Base-by-base conservation (phyloP, 225 moss, liverwort and hornwort species). In the Polytrichum commune region DNA sequence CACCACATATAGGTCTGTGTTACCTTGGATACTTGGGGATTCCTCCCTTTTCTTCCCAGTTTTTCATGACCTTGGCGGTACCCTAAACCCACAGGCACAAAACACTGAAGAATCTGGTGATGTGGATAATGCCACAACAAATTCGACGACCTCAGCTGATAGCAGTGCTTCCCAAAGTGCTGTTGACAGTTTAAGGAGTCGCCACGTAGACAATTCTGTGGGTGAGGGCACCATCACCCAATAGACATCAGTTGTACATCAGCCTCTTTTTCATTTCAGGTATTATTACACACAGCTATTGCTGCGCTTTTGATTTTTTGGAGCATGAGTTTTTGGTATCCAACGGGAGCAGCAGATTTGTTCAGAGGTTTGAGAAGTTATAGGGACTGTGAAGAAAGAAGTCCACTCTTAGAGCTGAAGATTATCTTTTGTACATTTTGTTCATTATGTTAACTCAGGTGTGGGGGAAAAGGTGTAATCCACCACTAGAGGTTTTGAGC, bases 11-110 rank as follows among this genome's bases (percentile, higher is more conserved):
- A 79, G 83, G 30, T 79, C 83, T n/a, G 72, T 85, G 29, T 69
- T 90, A 80, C 87, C 87, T 60, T 90, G 90, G 90, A 79, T 90
- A 58, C 63, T 87, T 53, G 84, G 86, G 66, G 35, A 72, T 77
- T 24, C 78, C 18, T 62, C 67, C 76, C 54, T 88, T 65, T 80
- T 88, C 62, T 83, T 90, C 69, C 85, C 90, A 64, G 77, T 81
- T 18, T 82, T 90, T 71, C 87, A 83, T 4, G 85, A 83, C 38
- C 78, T 83, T 23, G 64, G 76, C 58, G 75, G 76, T 72, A 72
- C 62, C 16, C 78, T 10, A 46, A 46, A 67, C 69, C 69, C 76
- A 27, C 73, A 78, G 69, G 73, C 55, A 55, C 54, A 20, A 28
- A 77, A 72, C 72, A 27, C 16, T 32, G 35, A 62, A 29, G 71